phyloP scores from a whole-genome alignment of 805 yeast genomes.

The Debaryomyces tyrocola region DNA sequence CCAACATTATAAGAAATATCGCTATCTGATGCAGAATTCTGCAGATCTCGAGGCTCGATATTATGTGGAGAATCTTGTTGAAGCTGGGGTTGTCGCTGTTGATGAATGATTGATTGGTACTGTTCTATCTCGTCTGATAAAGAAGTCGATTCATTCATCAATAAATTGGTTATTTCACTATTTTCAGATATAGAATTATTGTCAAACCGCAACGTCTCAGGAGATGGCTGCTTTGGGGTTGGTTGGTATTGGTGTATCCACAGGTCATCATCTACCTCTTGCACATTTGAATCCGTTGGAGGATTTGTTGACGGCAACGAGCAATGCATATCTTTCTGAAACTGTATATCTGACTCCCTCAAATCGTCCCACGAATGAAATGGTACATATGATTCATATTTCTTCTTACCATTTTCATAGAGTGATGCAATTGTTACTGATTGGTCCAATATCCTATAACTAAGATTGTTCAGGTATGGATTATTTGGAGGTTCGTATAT shows the following conservation, averaged over 20 bases:
- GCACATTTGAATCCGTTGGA: not conserved
- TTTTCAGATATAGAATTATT: constrained; percentile 20
- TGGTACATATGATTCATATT: constrained; percentile 32
- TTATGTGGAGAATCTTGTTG: not conserved
- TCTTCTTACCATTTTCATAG: constrained; percentile 32
- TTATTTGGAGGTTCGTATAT: constrained; percentile 31
- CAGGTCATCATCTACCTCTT: not conserved
- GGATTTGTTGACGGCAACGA: constrained; percentile 11
- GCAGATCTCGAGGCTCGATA: not conserved
- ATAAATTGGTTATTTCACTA: constrained; percentile 23
- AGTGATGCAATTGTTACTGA: constrained; percentile 42
- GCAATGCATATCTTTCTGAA: constrained; percentile 20
- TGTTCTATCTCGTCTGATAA: not conserved
- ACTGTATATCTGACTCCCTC: constrained; percentile 30
- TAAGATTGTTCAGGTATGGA: constrained; percentile 2
- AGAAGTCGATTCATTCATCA: constrained; percentile 17
- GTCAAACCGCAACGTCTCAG: constrained; percentile 1
- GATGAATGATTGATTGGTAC: not conserved
- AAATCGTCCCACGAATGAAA: constrained; percentile 32
- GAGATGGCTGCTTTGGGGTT: not conserved
- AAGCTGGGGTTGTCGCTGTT: not conserved
- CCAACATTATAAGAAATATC: constrained; percentile 14
- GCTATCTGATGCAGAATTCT: not conserved
- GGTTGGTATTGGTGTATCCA: not conserved
- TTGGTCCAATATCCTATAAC: constrained; percentile 37